A percentile compares a stretch with the other conserved stretches of the same genome.
Conservation (phyloP, 2,329 filamentous ascomycete genomes). For the Epichloe scottii region DNA sequence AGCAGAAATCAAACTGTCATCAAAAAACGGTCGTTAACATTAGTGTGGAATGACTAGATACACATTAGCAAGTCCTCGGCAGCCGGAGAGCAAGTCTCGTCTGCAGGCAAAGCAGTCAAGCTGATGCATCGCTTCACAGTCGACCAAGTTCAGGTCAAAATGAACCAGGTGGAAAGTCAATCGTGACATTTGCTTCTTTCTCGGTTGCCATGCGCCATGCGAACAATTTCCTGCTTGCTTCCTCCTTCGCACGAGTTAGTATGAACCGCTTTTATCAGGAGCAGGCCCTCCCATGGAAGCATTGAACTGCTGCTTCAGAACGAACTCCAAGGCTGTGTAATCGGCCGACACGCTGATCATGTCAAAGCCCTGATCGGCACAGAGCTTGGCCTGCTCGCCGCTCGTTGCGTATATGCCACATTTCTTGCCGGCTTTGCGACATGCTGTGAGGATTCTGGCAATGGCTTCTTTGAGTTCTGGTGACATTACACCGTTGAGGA, state of each 20-base stretch:
- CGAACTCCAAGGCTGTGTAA: conserved; percentile 34
- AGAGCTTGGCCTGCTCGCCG: conserved; percentile 42
- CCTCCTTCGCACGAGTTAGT: conserved; percentile 18
- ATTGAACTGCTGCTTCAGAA: conserved; percentile 32
- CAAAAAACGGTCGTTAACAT: neutral
- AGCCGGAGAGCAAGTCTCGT: conserved; percentile 38
- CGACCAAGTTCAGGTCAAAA: conserved; percentile 52
- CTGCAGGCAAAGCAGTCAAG: conserved; percentile 49
- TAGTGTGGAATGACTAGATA: conserved; percentile 29
- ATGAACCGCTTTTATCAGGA: conserved; percentile 26
- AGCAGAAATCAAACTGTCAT: too few relatives aligned
- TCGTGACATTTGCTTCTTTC: neutral
- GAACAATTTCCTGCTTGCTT: too few relatives aligned
- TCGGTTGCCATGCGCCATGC: neutral
- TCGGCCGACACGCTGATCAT: conserved; percentile 50
- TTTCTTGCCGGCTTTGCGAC: conserved; percentile 51
- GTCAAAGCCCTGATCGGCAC: conserved; percentile 44
- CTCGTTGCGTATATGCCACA: conserved; percentile 46
- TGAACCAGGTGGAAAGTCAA: conserved; percentile 44
- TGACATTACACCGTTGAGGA: conserved; percentile 46
- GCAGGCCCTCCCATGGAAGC: conserved; percentile 29
- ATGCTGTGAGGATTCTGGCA: conserved; percentile 42
- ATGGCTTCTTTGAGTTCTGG: conserved; percentile 48
- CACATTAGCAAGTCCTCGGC: conserved; percentile 47
- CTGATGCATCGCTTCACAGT: conserved; percentile 67